phyloP scores from a whole-genome alignment of 768 basidiomycete genomes.

The Mycena sanguinolenta region DNA sequence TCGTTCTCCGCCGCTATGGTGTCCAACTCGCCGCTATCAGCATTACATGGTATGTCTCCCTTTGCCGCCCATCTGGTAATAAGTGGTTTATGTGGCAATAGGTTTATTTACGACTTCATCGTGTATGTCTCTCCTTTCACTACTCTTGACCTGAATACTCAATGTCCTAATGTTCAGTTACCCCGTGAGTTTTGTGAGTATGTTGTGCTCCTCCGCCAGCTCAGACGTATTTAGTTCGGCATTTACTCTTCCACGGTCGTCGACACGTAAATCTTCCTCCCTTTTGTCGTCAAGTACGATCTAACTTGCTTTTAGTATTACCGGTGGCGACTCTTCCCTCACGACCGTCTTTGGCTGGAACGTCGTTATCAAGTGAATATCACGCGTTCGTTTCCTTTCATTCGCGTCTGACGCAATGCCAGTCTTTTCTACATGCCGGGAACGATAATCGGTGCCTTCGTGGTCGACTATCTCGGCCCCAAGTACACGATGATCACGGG shows the following conservation, averaged over 20 bases:
- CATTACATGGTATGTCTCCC: slow-evolving; percentile 71
- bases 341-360: slow-evolving; percentile 85
- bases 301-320: slow-evolving; percentile 59
- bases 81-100: slow-evolving; percentile 30
- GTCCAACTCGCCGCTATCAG: slow-evolving; percentile 79
- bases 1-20: slow-evolving; percentile 88
- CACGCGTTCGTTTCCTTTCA: not conserved
- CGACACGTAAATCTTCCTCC: slow-evolving; percentile 61
- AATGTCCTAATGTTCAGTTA: slow-evolving; percentile 55
- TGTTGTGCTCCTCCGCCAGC: not conserved
- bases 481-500: slow-evolving; percentile 74
- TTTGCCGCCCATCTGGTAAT: not conserved
- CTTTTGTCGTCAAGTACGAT: not conserved
- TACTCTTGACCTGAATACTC: not conserved
- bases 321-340: slow-evolving; percentile 65
- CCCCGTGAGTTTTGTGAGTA: slow-evolving; percentile 62
- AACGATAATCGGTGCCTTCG: slow-evolving; percentile 79
- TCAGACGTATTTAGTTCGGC: slow-evolving; percentile 68
- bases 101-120: slow-evolving; percentile 88
- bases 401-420: not conserved
- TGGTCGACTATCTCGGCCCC: slow-evolving; percentile 82
- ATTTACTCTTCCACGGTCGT: slow-evolving; percentile 86
- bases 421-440: slow-evolving; percentile 61
- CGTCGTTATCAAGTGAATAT: slow-evolving; percentile 80
- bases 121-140: slow-evolving; percentile 56